A percentile compares a stretch with the other conserved stretches of the same genome.
Conservation (phyloP, 2,329 filamentous ascomycete species). For the Cytospora piceae region DNA sequence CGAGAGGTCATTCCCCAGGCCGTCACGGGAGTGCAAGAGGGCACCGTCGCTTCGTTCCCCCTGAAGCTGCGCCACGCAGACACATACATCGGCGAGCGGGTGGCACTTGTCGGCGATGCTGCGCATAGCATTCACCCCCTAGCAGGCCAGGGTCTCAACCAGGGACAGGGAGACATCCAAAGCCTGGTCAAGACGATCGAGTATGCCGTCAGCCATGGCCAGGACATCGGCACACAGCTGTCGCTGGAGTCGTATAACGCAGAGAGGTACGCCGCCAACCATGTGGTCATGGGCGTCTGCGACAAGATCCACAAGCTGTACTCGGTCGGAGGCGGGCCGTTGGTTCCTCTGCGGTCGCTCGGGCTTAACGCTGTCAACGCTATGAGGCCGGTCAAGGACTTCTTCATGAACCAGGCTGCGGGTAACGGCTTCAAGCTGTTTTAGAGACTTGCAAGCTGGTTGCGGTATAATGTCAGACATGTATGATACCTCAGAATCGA, state of each 20-base stretch:
- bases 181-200: constrained; percentile 75
- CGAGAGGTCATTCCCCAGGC: constrained; percentile 64
- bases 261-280: constrained; percentile 83
- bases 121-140: constrained; percentile 95
- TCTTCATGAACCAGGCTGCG: constrained; percentile 78
- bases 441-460: constrained; percentile 6
- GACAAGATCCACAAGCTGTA: constrained; percentile 95
- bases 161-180: constrained; percentile 87
- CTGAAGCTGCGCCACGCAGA: constrained; percentile 92
- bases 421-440: constrained; percentile 56
- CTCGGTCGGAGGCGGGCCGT: constrained; percentile 74
- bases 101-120: constrained; percentile 90
- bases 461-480: not conserved
- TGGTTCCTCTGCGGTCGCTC: constrained; percentile 78
- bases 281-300: constrained; percentile 74
- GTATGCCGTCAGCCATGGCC: constrained; percentile 77
- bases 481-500: not conserved
- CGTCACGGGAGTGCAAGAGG: constrained; percentile 73
- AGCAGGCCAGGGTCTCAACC: constrained; percentile 91
- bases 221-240: constrained; percentile 81
- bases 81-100: constrained; percentile 86
- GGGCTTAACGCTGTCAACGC: constrained; percentile 78
- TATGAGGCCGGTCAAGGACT: constrained; percentile 75
- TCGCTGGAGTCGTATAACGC: constrained; percentile 80
- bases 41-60: constrained; percentile 86